These are phyloP conservation scores for Fusarium sp. DNA, from an alignment of 2,329 filamentous ascomycete species.

Conservation along the genomic window DNA sequence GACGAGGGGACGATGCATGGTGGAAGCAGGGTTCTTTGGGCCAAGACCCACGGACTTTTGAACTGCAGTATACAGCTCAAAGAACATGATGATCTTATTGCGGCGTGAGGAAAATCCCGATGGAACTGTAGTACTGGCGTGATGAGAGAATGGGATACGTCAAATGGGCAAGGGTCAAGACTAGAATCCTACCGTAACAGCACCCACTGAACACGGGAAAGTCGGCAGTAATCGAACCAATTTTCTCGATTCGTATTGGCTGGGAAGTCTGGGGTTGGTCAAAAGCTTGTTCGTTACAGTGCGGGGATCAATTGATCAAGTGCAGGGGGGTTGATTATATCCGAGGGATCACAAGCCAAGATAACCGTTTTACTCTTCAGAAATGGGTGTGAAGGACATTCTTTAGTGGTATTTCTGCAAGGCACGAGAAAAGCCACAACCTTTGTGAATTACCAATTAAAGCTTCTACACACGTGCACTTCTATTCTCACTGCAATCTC, in stretches of 20 bases:
- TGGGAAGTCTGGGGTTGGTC: constrained; percentile 2
- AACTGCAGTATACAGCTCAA: not conserved
- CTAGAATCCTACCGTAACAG: constrained; percentile 13
- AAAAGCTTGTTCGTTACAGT: constrained; percentile 35
- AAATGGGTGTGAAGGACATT: not conserved
- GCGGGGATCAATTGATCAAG: constrained; percentile 20
- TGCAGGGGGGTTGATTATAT: constrained; percentile 23
- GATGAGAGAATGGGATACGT: constrained; percentile 3
- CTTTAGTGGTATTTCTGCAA: constrained; percentile 15
- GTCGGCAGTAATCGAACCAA: constrained; percentile 18
- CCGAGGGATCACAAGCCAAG: constrained; percentile 43
- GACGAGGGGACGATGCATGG: constrained; percentile 8
- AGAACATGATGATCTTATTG: constrained; percentile 1
- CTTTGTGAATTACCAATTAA: not conserved
- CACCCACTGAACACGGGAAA: constrained; percentile 10
- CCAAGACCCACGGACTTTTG: constrained; percentile 27
- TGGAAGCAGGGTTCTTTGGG: not conserved
- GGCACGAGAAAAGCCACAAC: constrained; percentile 20
- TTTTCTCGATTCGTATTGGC: not conserved
- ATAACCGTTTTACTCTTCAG: not conserved
- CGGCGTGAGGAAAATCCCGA: constrained; percentile 2
- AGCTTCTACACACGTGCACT: constrained; percentile 2
- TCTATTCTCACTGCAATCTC: not conserved
- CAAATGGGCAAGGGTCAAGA: not conserved
- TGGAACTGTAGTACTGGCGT: not conserved